Base-by-base conservation (phyloP, 2,329 filamentous ascomycete genomes). In the Fusarium multiceps region DNA sequence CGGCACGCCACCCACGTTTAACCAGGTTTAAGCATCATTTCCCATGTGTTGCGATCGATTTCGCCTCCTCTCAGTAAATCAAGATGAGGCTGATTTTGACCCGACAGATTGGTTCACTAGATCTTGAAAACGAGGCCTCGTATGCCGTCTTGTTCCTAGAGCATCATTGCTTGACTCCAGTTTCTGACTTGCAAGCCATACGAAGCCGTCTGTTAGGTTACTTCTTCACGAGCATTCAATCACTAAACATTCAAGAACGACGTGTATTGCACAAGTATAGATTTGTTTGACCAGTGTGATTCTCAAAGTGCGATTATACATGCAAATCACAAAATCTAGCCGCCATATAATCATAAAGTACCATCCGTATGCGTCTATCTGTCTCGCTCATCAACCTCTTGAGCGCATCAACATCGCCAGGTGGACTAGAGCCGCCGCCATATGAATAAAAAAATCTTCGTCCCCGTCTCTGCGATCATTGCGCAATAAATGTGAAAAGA, bases 361-460 rank as follows among this genome's bases (percentile, higher is more conserved):
- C 56, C 46, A 20, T 66, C 58, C 56, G 64, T 70, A 72, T 69
- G 59, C 65, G 48, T 72, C 62, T 72, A 70, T 66, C 66, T 54
- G 47, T 32, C 30, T 55, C 21, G 49, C 34, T 69, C 62, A 46
- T 32, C 49, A 42, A 46, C 61, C 21, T 49, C 16, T 32, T 56
- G 30, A 58, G 50, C 47, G 46, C 12, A 16, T 53, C 59, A 37
- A 62, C 41, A 45, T 34, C 41, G 53, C 45, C 54, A 48, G 25
- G 45, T 30, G 45, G 48, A 49, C 45, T 59, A n/a, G 25, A 43
- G 30, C 55, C 41, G 45, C 34, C 47, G 45, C 40, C 47, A 49
- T 28, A 46, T 53, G 49, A 43, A 56, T 41, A 48, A 48, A 54
- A 54, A 54, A 53, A 60, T 41, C 50, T 28, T 50, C 23, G 32